phyloP scores from a whole-genome alignment of 352 stramenopile species.

The Phytophthora fragariaefolia region DNA sequence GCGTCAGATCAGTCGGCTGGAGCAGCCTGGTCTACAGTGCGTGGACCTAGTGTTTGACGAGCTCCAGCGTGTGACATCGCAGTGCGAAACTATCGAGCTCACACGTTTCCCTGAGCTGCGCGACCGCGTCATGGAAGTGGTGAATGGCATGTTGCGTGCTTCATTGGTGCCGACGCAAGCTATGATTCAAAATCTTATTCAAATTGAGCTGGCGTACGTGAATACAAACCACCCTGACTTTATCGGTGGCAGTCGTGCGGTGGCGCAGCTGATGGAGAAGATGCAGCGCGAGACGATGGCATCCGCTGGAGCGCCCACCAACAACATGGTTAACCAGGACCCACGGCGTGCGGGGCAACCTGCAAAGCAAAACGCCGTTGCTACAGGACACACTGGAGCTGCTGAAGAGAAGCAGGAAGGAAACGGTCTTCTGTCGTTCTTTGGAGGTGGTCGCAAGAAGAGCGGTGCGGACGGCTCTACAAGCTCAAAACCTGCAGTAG shows the following conservation, averaged over 20 bases:
- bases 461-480: constrained; percentile 28
- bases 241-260: constrained; percentile 95
- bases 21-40: constrained; percentile 96
- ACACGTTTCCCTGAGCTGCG: constrained; percentile 95
- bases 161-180: constrained; percentile 81
- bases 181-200: constrained; percentile 99
- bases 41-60: constrained; percentile 99
- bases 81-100: constrained; percentile 96
- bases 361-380: constrained; percentile 32
- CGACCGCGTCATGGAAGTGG: constrained; percentile 96
- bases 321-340: constrained; percentile 58
- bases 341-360: constrained; percentile 48
- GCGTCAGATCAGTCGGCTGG: constrained; percentile 96
- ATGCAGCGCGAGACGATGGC: constrained; percentile 88
- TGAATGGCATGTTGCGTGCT: constrained; percentile 89
- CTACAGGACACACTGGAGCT: constrained; percentile 20
- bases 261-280: constrained; percentile 96
- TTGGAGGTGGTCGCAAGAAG: constrained; percentile 74
- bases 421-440: constrained; percentile 78
- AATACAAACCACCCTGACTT: constrained; percentile 99
- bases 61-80: constrained; percentile 95
- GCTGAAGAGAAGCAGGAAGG: constrained; percentile 66
- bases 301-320: constrained; percentile 38
- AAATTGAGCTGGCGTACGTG: constrained; percentile 99
- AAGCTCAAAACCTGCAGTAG: constrained; percentile 68